phyloP scores from a whole-genome alignment of 2,329 filamentous ascomycete genomes.

The Endocalyx cinctus region DNA sequence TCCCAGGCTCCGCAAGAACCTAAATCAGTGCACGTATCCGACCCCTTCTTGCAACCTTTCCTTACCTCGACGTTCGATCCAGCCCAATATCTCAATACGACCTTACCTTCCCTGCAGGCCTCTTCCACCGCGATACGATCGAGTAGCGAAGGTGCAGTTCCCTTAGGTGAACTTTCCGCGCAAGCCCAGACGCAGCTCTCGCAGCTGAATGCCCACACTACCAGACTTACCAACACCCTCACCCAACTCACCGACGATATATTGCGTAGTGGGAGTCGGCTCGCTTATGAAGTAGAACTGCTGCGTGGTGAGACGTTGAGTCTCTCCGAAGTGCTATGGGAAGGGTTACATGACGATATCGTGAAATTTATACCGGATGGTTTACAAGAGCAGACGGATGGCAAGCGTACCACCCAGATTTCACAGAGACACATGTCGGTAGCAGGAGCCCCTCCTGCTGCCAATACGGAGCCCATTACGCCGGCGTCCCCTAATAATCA shows the following conservation, averaged over 20 bases:
- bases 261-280: slow-evolving; percentile 75
- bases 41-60: slow-evolving; percentile 71
- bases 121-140: slow-evolving; percentile 18
- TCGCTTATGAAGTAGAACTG: slow-evolving; percentile 93
- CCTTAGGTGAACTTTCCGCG: slow-evolving; percentile 71
- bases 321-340: slow-evolving; percentile 73
- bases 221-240: slow-evolving; percentile 72
- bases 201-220: slow-evolving; percentile 83
- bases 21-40: slow-evolving; percentile 61
- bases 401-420: slow-evolving; percentile 13
- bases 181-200: slow-evolving; percentile 82
- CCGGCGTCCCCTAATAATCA: slow-evolving; percentile 10
- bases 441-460: slow-evolving; percentile 10
- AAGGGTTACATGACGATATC: slow-evolving; percentile 68
- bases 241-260: slow-evolving; percentile 95
- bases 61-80: slow-evolving; percentile 74
- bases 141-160: slow-evolving; percentile 40
- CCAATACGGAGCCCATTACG: background rate
- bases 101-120: slow-evolving; percentile 62
- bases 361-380: slow-evolving; percentile 62
- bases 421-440: slow-evolving; percentile 18
- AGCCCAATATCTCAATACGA: slow-evolving; percentile 77
- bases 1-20: slow-evolving; percentile 37
- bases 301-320: slow-evolving; percentile 81
- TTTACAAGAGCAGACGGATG: slow-evolving; percentile 29